Conservation (phyloP, 805 yeast genomes). For the Sungouiella thailandica region DNA sequence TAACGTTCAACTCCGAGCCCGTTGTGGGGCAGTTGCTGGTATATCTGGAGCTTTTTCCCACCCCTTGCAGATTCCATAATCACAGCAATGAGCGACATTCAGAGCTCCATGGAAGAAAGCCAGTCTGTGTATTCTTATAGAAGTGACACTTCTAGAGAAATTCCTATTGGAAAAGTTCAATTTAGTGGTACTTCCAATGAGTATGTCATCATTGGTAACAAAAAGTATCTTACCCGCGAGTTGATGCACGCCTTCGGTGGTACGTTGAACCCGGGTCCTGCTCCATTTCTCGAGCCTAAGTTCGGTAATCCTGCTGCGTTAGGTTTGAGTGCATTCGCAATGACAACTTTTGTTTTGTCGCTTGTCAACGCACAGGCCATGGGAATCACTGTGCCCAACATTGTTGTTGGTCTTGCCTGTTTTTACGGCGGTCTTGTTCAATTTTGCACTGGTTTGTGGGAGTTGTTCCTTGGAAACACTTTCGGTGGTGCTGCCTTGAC, state of each 20-base stretch:
- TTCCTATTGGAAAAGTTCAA: constrained; percentile 2
- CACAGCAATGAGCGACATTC: too few species aligned
- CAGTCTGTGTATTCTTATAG: not conserved
- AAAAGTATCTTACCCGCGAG: constrained; percentile 11
- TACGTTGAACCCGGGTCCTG: constrained; percentile 58
- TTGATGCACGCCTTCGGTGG: constrained; percentile 65
- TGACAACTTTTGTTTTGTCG: constrained; percentile 58
- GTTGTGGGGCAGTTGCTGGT: too few species aligned
- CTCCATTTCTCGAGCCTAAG: constrained; percentile 34
- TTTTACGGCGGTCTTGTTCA: constrained; percentile 64
- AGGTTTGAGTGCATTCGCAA: constrained; percentile 57
- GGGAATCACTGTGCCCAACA: constrained; percentile 47
- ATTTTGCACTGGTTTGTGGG: constrained; percentile 63
- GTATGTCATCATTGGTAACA: constrained; percentile 3
- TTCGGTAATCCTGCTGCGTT: constrained; percentile 64
- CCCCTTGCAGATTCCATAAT: too few species aligned
- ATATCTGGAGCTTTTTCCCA: too few species aligned
- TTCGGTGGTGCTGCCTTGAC: constrained; percentile 63
- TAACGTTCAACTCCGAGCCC: too few species aligned
- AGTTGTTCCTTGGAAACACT: constrained; percentile 56
- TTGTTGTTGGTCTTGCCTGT: constrained; percentile 52
- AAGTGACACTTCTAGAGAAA: not conserved
- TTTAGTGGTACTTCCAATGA: constrained; percentile 4
- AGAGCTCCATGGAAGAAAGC: too few species aligned
- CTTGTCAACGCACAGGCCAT: constrained; percentile 52